Base-by-base conservation (phyloP, 768 basidiomycete genomes). In the Epithele typhae region DNA sequence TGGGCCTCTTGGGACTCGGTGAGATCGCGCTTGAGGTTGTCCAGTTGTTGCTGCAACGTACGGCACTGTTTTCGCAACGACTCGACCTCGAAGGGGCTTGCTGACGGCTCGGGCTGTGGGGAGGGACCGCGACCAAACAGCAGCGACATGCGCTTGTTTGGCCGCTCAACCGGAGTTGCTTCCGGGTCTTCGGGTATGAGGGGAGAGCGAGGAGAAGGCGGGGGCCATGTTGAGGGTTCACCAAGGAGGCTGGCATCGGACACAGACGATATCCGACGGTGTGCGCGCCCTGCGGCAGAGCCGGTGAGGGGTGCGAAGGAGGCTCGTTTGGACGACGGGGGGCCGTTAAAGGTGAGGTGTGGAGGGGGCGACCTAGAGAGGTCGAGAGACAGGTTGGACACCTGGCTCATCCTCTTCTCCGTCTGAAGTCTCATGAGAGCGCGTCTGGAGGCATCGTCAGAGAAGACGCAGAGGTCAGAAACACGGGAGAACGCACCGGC, bases 371-470 rank as follows among this genome's bases (percentile, higher is more conserved):
- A 74, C 5, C 82, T 72, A 18, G 76, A 72, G 23, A 83, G 51
- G 57, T 88, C 87, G 27, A 82, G 62, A 12, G 77, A 67, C 52
- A 66, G 12, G 67, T 69, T 48, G 63, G 71, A 52, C 43, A 72
- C 68, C 22, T 70, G 67, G 60, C 82, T 84, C 53, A 78, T 75
- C 23, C 87, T 73, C 45, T 82, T 85, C 63, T 92, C 88, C 8
- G 81, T 79, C 61, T 92, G 90, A 8, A 92, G 73, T 15, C 87
- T 78, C 90, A 92, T 92, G 42, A 92, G 72, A 21, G 87, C 90
- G 37, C 89, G 84, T 56, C 89, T 89, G 59, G 22, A 30, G 27
- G 14, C 27, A 7, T 30, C 27, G 14, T 30, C 27, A 30, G 27
- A 30, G 27, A 30, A 30, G 27, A 14, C 27, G n/a, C n/a, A 14